phyloP scores from a whole-genome alignment of 2,329 filamentous ascomycete species.

The Colletotrichum orchidophilum region DNA sequence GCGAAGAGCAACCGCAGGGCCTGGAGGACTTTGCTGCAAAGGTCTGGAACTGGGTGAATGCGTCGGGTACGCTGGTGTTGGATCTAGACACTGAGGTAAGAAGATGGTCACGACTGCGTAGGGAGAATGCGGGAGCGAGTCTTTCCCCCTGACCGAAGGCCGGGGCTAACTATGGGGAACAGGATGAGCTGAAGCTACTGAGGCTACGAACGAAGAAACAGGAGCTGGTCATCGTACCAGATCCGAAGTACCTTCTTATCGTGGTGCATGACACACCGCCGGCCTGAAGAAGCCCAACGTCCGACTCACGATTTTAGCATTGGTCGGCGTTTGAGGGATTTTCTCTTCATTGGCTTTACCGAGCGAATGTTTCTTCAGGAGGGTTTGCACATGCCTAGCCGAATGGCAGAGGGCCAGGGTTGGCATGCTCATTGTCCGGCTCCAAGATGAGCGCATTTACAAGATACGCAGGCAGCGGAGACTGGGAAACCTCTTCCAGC shows the following conservation, averaged over 20 bases:
- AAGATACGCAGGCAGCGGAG: neutral
- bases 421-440: neutral
- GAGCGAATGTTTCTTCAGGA: neutral
- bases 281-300: constrained; percentile 52
- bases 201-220: constrained; percentile 85
- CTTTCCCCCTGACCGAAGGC: neutral
- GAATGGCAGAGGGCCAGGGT: neutral
- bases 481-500: neutral
- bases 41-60: constrained; percentile 80
- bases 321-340: neutral
- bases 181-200: constrained; percentile 81
- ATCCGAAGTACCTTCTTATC: constrained; percentile 80
- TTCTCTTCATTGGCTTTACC: neutral
- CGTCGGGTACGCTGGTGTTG: constrained; percentile 74
- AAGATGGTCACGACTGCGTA: neutral
- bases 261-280: constrained; percentile 85
- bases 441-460: neutral
- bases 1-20: constrained; percentile 55
- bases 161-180: constrained; percentile 1
- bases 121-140: neutral
- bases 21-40: constrained; percentile 79
- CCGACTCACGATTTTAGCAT: neutral
- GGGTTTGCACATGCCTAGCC: neutral
- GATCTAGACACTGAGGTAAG: constrained; percentile 76
- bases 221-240: constrained; percentile 85